Conservation (phyloP, 1,139 yeast species). For the Magnusiomyces tetraspermus region DNA sequence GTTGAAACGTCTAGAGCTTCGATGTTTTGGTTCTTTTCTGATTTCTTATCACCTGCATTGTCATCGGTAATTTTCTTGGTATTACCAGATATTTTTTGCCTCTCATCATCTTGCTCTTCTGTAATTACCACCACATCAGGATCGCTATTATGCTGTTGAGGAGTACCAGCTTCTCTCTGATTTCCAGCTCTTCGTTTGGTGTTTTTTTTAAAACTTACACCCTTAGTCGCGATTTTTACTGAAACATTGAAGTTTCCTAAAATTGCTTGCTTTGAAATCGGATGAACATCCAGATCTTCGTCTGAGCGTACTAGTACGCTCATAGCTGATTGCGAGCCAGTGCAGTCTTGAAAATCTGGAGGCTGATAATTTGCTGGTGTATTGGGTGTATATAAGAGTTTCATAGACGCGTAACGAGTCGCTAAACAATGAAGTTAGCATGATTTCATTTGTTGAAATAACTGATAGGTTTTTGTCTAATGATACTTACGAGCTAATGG, state of each 20-base stretch:
- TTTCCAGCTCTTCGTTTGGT: too few relatives aligned
- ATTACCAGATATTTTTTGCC: too few relatives aligned
- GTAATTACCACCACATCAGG: too few relatives aligned
- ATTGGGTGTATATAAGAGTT: constrained; percentile 12
- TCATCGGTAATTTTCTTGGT: too few relatives aligned
- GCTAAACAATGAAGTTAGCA: neutral
- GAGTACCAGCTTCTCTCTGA: too few relatives aligned
- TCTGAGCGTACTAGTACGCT: neutral
- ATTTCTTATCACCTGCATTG: too few relatives aligned
- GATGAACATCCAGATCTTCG: neutral
- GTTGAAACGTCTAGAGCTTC: too few relatives aligned
- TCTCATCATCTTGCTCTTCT: too few relatives aligned
- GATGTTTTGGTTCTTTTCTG: too few relatives aligned
- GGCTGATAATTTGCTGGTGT: constrained; percentile 14
- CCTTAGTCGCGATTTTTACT: neutral
- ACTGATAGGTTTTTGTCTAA: neutral
- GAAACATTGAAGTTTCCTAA: neutral
- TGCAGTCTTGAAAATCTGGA: constrained; percentile 13
- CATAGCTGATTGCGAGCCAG: neutral
- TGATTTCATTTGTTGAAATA: neutral
- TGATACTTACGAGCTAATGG: constrained; percentile 6
- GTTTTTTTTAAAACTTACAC: neutral
- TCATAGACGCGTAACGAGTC: constrained; percentile 11
- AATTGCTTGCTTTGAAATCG: neutral
- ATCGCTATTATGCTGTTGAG: too few relatives aligned